These are phyloP conservation scores for Calonectria hongkongensis DNA, from an alignment of 2,329 filamentous ascomycete species.

Conservation along the genomic window DNA sequence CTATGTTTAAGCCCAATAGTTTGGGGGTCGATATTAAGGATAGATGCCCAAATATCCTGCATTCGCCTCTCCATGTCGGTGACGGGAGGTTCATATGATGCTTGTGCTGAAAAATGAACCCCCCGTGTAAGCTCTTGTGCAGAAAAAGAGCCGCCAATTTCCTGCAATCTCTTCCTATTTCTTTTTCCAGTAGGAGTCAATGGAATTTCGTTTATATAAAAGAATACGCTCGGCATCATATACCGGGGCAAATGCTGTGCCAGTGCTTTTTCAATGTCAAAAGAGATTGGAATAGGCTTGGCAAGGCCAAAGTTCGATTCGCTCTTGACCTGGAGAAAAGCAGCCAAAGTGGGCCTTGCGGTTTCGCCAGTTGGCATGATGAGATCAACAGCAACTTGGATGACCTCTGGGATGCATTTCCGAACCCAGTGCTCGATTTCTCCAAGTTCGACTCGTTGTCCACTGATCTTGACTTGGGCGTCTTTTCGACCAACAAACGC, in stretches of 20 bases:
- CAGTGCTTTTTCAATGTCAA: constrained; percentile 20
- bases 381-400: constrained; percentile 34
- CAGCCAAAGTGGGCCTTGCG: constrained; percentile 25
- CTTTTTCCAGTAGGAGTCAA: constrained; percentile 42
- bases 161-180: constrained; percentile 37
- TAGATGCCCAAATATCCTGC: constrained; percentile 40
- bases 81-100: constrained; percentile 16
- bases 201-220: constrained; percentile 41
- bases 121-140: constrained; percentile 62
- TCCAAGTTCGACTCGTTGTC: constrained; percentile 71
- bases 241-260: constrained; percentile 40
- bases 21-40: constrained; percentile 38
- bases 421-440: constrained; percentile 51
- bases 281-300: neutral
- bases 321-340: neutral
- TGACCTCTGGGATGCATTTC: neutral
- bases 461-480: constrained; percentile 72
- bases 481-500: constrained; percentile 69
- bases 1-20: constrained; percentile 57
- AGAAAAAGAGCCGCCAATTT: constrained; percentile 39
- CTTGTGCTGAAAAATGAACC: neutral
- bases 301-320: neutral
- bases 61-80: neutral
- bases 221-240: constrained; percentile 47
- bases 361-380: constrained; percentile 29